Percentiles rank a stretch among this genome's conserved stretches.
Evolutionary conservation across 345 rosid species (phyloP).

Genomic region (rapeseed (Brassica napus)): Da-Ae NC_063452.1:39682501-39683000

Average conservation of each 20-base stretch:
- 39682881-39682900: not conserved
- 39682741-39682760: not conserved
- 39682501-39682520: not conserved
- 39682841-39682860: not conserved
- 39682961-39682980: not conserved
- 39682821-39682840: not conserved
- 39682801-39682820: not conserved
- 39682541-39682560: not conserved
- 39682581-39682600: not conserved
- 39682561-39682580: not conserved
- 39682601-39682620: not conserved
- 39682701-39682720: not conserved
- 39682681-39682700: not conserved
- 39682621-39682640: not conserved
- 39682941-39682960: slow-evolving; percentile 8
- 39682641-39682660: not conserved
- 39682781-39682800: not conserved
- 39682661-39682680: not conserved
- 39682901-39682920: not conserved
- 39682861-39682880: not conserved
- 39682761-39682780: not conserved
- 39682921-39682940: slow-evolving; percentile 18
- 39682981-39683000: not conserved
- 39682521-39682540: not conserved
- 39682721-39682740: not conserved